These are phyloP conservation scores for Lecanoromycetidae sp. DNA, from an alignment of 2,329 filamentous ascomycete species.

Conservation along the genomic window DNA sequence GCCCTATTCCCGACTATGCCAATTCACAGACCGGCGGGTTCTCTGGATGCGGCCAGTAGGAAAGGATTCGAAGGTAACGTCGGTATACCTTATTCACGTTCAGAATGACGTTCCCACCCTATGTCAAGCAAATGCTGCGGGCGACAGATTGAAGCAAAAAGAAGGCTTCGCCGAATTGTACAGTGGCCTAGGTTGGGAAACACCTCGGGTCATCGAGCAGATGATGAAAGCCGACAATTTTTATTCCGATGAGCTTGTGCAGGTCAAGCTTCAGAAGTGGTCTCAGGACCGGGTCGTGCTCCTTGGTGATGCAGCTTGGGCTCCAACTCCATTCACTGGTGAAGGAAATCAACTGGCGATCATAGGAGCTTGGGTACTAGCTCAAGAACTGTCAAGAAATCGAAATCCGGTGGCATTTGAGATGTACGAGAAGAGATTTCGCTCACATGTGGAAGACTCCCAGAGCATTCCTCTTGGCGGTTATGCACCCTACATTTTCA, in stretches of 20 bases:
- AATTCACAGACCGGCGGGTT: constrained; percentile 16
- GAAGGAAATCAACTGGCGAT: constrained; percentile 27
- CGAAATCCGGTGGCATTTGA: constrained; percentile 23
- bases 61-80: constrained; percentile 14
- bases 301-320: constrained; percentile 19
- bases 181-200: constrained; percentile 17
- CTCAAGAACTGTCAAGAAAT: constrained; percentile 34
- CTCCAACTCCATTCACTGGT: constrained; percentile 25
- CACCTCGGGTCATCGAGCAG: constrained; percentile 15
- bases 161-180: constrained; percentile 17
- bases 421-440: constrained; percentile 26
- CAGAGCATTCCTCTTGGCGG: constrained; percentile 15
- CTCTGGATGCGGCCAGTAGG: constrained; percentile 15
- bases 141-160: constrained; percentile 18
- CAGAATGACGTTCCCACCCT: constrained; percentile 12
- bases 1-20: constrained; percentile 17
- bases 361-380: constrained; percentile 42
- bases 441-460: constrained; percentile 17
- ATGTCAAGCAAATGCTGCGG: constrained; percentile 15
- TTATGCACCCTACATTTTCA: constrained; percentile 15
- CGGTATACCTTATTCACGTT: constrained; percentile 16
- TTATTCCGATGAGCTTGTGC: constrained; percentile 18
- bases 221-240: constrained; percentile 18
- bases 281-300: constrained; percentile 18
- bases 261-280: constrained; percentile 19